A percentile compares a stretch with the other conserved stretches of the same genome.
Evolutionary conservation across 345 rosid species (phyloP).

Genomic region (Linum usitatissimum): DNA sequence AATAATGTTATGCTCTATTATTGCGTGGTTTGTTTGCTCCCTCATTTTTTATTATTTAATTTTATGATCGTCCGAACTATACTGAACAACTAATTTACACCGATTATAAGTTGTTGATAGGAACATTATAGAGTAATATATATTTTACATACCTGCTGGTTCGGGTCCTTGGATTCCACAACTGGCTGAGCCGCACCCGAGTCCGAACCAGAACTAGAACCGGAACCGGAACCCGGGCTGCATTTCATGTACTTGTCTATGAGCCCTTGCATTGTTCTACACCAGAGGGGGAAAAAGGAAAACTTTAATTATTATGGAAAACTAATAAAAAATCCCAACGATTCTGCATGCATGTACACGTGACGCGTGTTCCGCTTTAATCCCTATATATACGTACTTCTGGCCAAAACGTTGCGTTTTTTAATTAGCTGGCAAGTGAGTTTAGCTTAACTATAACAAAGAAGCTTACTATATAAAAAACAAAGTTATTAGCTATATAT

Average conservation of each 20-base stretch:
- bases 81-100: no score
- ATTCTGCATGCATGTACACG: neutral
- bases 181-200: constrained; percentile 13
- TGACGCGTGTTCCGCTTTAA: neutral
- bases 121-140: no score
- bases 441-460: no score
- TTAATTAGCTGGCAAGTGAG: no score
- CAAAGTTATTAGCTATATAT: no score
- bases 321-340: neutral
- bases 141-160: neutral
- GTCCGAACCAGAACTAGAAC: neutral
- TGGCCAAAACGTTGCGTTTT: no score
- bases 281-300: neutral
- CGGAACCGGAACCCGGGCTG: constrained; percentile 18
- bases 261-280: constrained; percentile 32
- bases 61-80: no score
- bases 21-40: no score
- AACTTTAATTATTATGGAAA: neutral
- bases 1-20: no score
- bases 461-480: no score
- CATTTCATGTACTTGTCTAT: constrained; percentile 29
- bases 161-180: constrained; percentile 12
- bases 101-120: no score
- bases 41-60: no score
- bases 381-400: neutral